Percentiles rank a stretch among this genome's conserved stretches.
Conservation (phyloP, 306 rosid genomes). For the Glycyrrhiza uralensis region DNA sequence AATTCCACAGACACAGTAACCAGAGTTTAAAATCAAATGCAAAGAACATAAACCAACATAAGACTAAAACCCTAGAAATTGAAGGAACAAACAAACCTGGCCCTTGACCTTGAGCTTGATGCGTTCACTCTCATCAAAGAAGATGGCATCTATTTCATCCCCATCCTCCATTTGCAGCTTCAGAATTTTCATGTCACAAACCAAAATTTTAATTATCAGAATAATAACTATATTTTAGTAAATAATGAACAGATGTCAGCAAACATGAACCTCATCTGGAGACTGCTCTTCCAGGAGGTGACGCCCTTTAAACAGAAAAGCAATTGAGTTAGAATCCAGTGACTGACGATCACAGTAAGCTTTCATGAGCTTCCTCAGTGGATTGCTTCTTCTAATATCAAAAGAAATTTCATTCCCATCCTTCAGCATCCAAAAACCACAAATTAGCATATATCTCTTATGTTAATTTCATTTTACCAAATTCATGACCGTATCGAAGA, state of each 20-base stretch:
- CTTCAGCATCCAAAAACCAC: slow-evolving; percentile 16
- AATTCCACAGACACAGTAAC: no score
- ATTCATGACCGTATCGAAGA: not conserved
- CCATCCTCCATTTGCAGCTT: slow-evolving; percentile 79
- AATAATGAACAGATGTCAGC: no score
- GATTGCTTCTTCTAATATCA: slow-evolving; percentile 55
- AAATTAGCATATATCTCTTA: not conserved
- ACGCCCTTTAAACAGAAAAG: no score
- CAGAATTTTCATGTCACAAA: not conserved
- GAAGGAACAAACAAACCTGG: not conserved
- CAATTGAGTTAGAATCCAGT: slow-evolving; percentile 45
- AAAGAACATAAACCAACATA: no score
- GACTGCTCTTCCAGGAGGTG: slow-evolving; percentile 66
- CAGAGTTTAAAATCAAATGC: no score
- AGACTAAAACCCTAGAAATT: no score
- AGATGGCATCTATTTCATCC: slow-evolving; percentile 63
- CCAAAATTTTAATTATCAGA: no score
- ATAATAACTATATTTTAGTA: no score
- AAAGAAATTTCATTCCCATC: slow-evolving; percentile 68
- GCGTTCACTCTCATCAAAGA: not conserved
- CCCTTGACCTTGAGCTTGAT: not conserved
- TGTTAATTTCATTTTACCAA: not conserved
- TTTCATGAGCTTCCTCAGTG: slow-evolving; percentile 54
- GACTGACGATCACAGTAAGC: slow-evolving; percentile 61
- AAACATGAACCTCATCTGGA: slow-evolving; percentile 54